Percentiles rank a stretch among this genome's conserved stretches.
Conservation (phyloP, 2,329 filamentous ascomycete species). For the Calonectria pteridis region DNA sequence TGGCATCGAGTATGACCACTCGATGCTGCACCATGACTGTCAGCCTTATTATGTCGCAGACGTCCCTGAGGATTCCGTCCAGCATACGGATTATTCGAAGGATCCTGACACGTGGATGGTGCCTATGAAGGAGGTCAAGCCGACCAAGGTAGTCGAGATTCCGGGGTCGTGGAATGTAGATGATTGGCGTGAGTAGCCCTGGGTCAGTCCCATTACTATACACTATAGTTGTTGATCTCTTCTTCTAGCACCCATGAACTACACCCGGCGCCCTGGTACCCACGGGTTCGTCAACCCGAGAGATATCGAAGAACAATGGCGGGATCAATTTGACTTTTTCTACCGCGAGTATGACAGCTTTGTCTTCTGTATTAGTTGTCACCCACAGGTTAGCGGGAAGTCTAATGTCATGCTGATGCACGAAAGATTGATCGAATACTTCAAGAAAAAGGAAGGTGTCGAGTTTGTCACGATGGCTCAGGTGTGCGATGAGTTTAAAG, state of each 20-base stretch:
- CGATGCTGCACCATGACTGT: slow-evolving; percentile 62
- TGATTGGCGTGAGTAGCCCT: slow-evolving; percentile 56
- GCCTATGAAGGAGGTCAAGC: slow-evolving; percentile 34
- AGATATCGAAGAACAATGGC: slow-evolving; percentile 57
- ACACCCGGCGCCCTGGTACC: slow-evolving; percentile 30
- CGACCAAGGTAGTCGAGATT: slow-evolving; percentile 55
- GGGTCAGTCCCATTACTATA: too few species aligned
- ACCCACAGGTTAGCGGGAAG: slow-evolving; percentile 62
- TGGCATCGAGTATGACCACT: slow-evolving; percentile 60
- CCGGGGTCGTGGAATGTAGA: slow-evolving; percentile 61
- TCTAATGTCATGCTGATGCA: slow-evolving; percentile 61
- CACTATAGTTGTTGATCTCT: too few species aligned
- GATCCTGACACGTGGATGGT: slow-evolving; percentile 35
- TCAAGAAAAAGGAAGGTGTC: slow-evolving; percentile 58
- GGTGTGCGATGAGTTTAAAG: too few species aligned
- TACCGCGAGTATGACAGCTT: slow-evolving; percentile 60
- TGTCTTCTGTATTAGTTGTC: slow-evolving; percentile 60
- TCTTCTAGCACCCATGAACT: slow-evolving; percentile 46
- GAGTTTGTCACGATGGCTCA: too few species aligned
- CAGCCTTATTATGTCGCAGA: slow-evolving; percentile 53
- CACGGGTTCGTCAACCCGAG: slow-evolving; percentile 58
- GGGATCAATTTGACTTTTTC: slow-evolving; percentile 59
- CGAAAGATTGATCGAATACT: slow-evolving; percentile 59
- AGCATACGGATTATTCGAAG: slow-evolving; percentile 36
- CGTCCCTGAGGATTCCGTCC: slow-evolving; percentile 25